Conservation (phyloP, 1,284 basidiomycete genomes). For the Rhodotorula sp. region DNA sequence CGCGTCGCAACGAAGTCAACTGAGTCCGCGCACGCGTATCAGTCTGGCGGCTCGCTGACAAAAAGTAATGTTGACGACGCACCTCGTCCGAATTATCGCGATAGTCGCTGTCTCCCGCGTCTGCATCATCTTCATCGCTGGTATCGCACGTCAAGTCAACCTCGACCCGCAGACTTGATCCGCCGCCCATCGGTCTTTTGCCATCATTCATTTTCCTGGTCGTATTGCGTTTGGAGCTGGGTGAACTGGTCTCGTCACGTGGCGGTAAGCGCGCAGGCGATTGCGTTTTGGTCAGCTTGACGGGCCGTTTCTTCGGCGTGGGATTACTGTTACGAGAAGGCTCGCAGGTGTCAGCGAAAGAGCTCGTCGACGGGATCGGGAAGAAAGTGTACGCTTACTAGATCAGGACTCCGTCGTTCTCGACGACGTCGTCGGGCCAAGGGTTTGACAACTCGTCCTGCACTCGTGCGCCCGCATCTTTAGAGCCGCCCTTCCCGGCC, state of each 20-base stretch:
- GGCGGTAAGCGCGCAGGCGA: background rate
- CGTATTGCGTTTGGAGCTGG: background rate
- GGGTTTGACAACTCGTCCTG: too few species aligned
- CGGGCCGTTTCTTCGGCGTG: slow-evolving; percentile 30
- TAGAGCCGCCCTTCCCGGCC: too few species aligned
- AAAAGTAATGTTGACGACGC: background rate
- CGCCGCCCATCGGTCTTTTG: background rate
- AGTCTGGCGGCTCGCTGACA: background rate
- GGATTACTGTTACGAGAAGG: slow-evolving; percentile 18
- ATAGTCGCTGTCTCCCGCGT: background rate
- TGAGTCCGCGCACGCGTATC: background rate
- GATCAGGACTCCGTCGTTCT: slow-evolving; percentile 24
- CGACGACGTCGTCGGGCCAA: slow-evolving; percentile 18
- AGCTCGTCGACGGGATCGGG: background rate
- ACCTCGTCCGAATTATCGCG: background rate
- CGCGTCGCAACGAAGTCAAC: too few species aligned
- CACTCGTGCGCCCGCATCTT: too few species aligned
- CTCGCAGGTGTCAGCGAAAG: background rate
- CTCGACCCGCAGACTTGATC: background rate
- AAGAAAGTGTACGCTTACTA: slow-evolving; percentile 9
- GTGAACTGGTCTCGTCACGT: too few species aligned
- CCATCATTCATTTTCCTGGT: too few species aligned
- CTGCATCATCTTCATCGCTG: slow-evolving; percentile 7
- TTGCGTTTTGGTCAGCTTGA: slow-evolving; percentile 2
- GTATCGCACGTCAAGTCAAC: slow-evolving; percentile 28